Evolutionary conservation across 805 yeast genomes (phyloP), one percentile per base, ranked within the genome.

Genomic region (Lipomyces anomalus): DNA sequence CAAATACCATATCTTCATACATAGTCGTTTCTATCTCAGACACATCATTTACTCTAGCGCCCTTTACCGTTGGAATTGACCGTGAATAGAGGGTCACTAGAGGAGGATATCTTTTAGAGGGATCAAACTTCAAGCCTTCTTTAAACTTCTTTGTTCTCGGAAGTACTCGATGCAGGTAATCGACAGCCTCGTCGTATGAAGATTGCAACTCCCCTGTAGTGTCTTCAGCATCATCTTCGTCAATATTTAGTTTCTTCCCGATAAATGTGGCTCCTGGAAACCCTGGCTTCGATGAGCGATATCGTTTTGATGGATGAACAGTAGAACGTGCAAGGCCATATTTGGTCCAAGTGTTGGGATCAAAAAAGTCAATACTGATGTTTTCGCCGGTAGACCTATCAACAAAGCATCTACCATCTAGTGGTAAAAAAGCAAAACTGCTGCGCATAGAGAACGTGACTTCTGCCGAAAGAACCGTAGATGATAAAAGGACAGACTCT

Each of bases 401-500:
- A 40, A 78, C 75, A 60, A 87, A 89, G 41, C 87, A 79, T 24
- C 79, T 71, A 6, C 95, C 95, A 53, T 76, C 73, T 17, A 76
- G 63, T 0, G 97, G 97, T 28, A 89, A 63, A 61, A 89, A 88
- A 29, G 78, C 72, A 64, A 77, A 88, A 40, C 88, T 78, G 35
- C 89, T 80, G 61, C 97, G 74, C 95, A 88, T 86, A 70, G 85
- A 78, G 63, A 89, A 89, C 57, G 84, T 87, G 7, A 80, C 82
- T 60, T 86, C 92, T 28, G 82, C 79, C 2, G 95, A 82, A 41
- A 89, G 66, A 29, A 88, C 75, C 52, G 78, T 79, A 50, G 81
- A 84, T 57, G 84, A 81, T 43, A 85, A 70, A 50, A 87, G 64
- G 4, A 89, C 87, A 34, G 81, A 73, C 61, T 89, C 97, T 21